phyloP scores from a whole-genome alignment of 2,329 filamentous ascomycete genomes.

The Bipolaris sorokiniana region DNA sequence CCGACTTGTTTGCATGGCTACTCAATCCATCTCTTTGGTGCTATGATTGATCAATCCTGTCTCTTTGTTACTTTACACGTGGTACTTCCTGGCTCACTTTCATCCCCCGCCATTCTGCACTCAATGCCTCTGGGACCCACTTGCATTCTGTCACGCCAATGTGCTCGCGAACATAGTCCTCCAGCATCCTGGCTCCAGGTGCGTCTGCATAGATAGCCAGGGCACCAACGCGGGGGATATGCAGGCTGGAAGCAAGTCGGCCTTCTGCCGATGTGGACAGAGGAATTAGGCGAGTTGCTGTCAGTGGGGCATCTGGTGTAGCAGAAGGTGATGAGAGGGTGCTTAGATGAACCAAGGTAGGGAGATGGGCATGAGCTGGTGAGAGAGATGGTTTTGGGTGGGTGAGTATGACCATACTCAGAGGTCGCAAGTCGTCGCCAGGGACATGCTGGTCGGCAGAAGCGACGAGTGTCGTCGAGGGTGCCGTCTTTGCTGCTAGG shows the following conservation, averaged over 20 bases:
- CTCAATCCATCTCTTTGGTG: not conserved
- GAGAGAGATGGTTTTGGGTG: slow-evolving; percentile 43
- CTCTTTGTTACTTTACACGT: slow-evolving; percentile 1
- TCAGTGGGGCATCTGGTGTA: not conserved
- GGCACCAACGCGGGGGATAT: slow-evolving; percentile 68
- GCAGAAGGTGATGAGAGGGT: slow-evolving; percentile 11
- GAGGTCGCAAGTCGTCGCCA: slow-evolving; percentile 3
- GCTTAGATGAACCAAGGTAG: slow-evolving; percentile 40
- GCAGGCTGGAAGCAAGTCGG: slow-evolving; percentile 62
- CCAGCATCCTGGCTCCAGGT: slow-evolving; percentile 62
- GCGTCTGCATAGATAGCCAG: slow-evolving; percentile 65
- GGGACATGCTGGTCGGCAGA: not conserved
- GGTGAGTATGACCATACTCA: slow-evolving; percentile 41
- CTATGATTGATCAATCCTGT: not conserved
- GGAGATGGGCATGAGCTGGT: slow-evolving; percentile 43
- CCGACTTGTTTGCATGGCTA: not conserved
- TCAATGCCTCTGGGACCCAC: slow-evolving; percentile 61
- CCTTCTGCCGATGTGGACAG: slow-evolving; percentile 67
- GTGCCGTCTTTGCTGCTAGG: slow-evolving; percentile 39
- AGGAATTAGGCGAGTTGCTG: slow-evolving; percentile 64
- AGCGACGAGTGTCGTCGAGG: slow-evolving; percentile 10
- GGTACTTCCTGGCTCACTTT: slow-evolving; percentile 38
- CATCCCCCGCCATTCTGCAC: slow-evolving; percentile 53
- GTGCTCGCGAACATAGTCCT: slow-evolving; percentile 61
- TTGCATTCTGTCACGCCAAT: slow-evolving; percentile 60